These are phyloP conservation scores for Ustilago curta DNA, from an alignment of 1,284 basidiomycete species.

Conservation along the genomic window DNA sequence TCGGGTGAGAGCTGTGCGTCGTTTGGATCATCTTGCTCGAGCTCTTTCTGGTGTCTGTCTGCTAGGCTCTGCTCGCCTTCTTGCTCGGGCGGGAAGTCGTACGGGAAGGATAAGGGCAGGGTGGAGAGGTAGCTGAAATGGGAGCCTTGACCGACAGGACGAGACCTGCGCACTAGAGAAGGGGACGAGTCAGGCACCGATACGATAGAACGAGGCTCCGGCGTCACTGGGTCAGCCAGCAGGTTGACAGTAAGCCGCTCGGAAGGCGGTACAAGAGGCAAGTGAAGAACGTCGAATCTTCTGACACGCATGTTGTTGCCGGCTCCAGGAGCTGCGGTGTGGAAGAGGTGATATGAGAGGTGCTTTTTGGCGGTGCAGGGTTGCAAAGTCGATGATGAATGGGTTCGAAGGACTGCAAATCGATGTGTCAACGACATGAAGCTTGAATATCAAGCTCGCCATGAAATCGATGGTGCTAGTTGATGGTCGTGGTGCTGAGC, in stretches of 20 bases:
- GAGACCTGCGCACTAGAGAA: conserved; percentile 76
- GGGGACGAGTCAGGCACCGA: conserved; percentile 67
- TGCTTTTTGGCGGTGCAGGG: not conserved
- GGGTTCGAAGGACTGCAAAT: conserved; percentile 22
- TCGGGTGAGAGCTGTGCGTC: conserved; percentile 35
- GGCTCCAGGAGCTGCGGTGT: conserved; percentile 5
- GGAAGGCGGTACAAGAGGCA: conserved; percentile 76
- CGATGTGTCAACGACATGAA: conserved; percentile 28
- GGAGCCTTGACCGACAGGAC: conserved; percentile 74
- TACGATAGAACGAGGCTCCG: conserved; percentile 73
- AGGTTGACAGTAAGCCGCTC: conserved; percentile 78
- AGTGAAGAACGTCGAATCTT: conserved; percentile 59
- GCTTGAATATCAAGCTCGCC: not conserved
- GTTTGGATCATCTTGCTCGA: conserved; percentile 24
- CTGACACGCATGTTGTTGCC: conserved; percentile 23
- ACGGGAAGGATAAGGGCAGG: conserved; percentile 86
- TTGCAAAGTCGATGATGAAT: not conserved
- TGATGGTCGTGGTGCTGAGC: conserved; percentile 6
- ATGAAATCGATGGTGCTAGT: not conserved
- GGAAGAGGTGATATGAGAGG: not conserved
- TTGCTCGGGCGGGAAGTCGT: conserved; percentile 74
- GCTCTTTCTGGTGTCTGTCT: conserved; percentile 40
- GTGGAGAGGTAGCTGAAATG: conserved; percentile 88
- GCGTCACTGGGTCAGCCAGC: conserved; percentile 76
- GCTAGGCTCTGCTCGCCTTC: conserved; percentile 47